Percentiles rank a stretch among this genome's conserved stretches.
Conservation (phyloP, 163 green algal genomes). For the Coccomyxa subellipsoidea region DNA sequence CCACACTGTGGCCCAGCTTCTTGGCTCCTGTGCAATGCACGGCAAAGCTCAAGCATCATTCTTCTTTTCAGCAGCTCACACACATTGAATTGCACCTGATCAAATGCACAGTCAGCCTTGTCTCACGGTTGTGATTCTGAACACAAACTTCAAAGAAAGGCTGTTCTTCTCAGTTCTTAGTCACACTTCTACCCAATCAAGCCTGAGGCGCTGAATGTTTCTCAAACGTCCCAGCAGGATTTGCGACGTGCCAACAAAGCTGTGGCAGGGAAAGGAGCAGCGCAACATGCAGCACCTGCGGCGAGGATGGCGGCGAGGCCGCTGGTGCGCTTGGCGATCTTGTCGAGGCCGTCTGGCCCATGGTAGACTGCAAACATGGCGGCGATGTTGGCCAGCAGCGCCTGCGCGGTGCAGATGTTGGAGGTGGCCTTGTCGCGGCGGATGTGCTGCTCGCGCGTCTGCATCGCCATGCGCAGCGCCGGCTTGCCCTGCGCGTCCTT, state of each 20-base stretch:
- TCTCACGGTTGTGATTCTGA: too few species aligned
- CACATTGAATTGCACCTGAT: background rate
- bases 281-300: slow-evolving; percentile 43
- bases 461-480: slow-evolving; percentile 98
- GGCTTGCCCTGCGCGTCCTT: slow-evolving; percentile 83
- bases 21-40: slow-evolving; percentile 42
- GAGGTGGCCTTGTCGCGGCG: slow-evolving; percentile 97
- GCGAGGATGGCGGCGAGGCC: slow-evolving; percentile 83
- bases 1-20: slow-evolving; percentile 70
- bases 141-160: too few species aligned
- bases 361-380: slow-evolving; percentile 98
- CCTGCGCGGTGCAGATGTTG: slow-evolving; percentile 99
- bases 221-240: background rate
- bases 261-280: background rate
- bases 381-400: slow-evolving; percentile 96
- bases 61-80: background rate
- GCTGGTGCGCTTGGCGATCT: slow-evolving; percentile 87
- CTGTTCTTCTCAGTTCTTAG: too few species aligned
- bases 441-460: slow-evolving; percentile 99
- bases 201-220: background rate
- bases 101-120: too few species aligned
- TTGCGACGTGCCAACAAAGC: background rate
- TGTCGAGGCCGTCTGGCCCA: slow-evolving; percentile 88
- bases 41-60: background rate
- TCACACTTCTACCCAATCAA: too few species aligned